Evolutionary conservation across 257 asterid genomes (phyloP).

Genomic region (Knoxia roxburghii): DNA sequence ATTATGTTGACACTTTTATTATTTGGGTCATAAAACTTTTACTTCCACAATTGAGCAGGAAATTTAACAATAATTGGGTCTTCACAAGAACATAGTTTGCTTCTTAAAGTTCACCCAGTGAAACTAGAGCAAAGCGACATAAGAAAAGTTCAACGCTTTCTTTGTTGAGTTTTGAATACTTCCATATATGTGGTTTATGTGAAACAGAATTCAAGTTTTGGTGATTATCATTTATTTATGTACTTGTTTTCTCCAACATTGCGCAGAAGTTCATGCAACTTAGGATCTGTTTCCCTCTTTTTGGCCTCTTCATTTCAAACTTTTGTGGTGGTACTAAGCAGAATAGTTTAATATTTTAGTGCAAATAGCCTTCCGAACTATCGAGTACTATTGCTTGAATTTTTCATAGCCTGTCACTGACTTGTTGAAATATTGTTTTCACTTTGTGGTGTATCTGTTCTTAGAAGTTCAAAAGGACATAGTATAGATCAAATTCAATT

Average conservation of each 20-base stretch:
- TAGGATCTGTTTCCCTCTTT: neutral
- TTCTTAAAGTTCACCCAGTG: neutral
- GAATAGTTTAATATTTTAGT: no score
- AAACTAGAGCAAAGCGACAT: neutral
- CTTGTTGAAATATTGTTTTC: no score
- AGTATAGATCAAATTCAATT: no score
- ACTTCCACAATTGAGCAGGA: neutral
- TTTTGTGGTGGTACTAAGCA: neutral
- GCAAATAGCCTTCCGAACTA: neutral
- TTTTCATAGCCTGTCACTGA: no score
- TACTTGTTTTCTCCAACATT: neutral
- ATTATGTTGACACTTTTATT: neutral
- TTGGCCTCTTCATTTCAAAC: neutral
- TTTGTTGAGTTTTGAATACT: neutral
- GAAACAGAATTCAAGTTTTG: no score
- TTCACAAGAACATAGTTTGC: neutral
- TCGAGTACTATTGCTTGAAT: neutral
- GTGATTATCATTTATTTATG: neutral
- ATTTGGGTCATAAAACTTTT: neutral
- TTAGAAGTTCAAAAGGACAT: neutral
- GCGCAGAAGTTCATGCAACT: neutral
- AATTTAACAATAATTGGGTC: neutral
- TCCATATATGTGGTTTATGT: neutral
- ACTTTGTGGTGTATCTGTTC: neutral
- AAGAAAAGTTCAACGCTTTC: neutral